phyloP scores from a whole-genome alignment of 2,329 filamentous ascomycete species.

The Penicillium sumatraense region DNA sequence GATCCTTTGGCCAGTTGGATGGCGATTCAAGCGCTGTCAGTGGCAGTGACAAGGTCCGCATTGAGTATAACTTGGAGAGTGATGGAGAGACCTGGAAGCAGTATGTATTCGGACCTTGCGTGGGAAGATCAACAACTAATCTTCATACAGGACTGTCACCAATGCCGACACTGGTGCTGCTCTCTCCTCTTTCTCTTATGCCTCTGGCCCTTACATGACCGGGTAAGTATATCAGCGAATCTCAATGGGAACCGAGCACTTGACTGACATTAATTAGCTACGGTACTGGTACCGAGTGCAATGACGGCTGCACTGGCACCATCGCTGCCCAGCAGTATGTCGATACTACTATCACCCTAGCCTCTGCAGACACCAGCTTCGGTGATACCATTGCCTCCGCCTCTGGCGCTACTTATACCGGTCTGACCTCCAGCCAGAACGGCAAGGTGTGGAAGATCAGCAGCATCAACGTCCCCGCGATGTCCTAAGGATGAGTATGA shows the following conservation, averaged over 20 bases:
- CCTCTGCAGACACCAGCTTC: constrained; percentile 33
- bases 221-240: constrained; percentile 17
- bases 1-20: constrained; percentile 48
- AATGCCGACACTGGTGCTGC: constrained; percentile 40
- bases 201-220: constrained; percentile 45
- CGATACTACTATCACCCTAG: constrained; percentile 47
- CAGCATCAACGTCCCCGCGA: constrained; percentile 41
- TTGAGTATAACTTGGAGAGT: constrained; percentile 29
- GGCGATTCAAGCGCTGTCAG: constrained; percentile 20
- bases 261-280: constrained; percentile 20
- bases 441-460: constrained; percentile 46
- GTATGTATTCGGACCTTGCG: constrained; percentile 15
- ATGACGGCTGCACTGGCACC: constrained; percentile 45
- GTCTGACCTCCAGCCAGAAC: constrained; percentile 37
- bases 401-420: constrained; percentile 41
- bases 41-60: constrained; percentile 37
- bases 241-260: background rate
- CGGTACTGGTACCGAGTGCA: constrained; percentile 50
- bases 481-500: constrained; percentile 21
- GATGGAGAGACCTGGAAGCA: constrained; percentile 37
- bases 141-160: constrained; percentile 32
- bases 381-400: constrained; percentile 28
- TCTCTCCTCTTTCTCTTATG: constrained; percentile 40
- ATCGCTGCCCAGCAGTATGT: constrained; percentile 44
- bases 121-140: background rate